Evolutionary conservation across 495 filamentous ascomycete species (phyloP).

Genomic region (Parathielavia hyrcaniae): DNA sequence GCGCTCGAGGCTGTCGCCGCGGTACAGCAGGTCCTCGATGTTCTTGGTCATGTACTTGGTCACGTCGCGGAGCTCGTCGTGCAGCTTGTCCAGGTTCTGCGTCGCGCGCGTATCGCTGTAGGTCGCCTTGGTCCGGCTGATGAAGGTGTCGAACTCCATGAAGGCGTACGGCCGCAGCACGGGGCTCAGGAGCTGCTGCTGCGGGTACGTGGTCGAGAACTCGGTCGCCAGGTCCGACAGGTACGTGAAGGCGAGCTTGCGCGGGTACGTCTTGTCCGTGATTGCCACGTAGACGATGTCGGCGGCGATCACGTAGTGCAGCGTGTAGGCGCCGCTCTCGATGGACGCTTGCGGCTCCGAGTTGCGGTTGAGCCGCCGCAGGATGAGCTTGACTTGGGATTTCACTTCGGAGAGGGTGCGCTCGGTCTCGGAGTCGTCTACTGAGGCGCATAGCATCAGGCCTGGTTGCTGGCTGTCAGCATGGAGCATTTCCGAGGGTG

Average conservation of each 20-base stretch:
- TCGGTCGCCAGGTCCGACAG: slow-evolving; percentile 85
- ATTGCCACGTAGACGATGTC: slow-evolving; percentile 88
- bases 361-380: slow-evolving; percentile 77
- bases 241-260: slow-evolving; percentile 98
- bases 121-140: slow-evolving; percentile 82
- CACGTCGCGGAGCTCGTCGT: slow-evolving; percentile 94
- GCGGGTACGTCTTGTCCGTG: slow-evolving; percentile 87
- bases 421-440: slow-evolving; percentile 65
- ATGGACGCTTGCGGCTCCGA: slow-evolving; percentile 88
- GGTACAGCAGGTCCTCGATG: slow-evolving; percentile 94
- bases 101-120: slow-evolving; percentile 91
- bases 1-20: slow-evolving; percentile 87
- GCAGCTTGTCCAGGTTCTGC: slow-evolving; percentile 79
- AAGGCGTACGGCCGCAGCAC: slow-evolving; percentile 87
- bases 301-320: slow-evolving; percentile 83
- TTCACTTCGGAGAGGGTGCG: slow-evolving; percentile 81
- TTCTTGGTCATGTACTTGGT: slow-evolving; percentile 99
- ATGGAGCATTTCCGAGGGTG: not conserved
- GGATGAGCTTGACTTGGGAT: slow-evolving; percentile 79
- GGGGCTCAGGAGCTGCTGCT: slow-evolving; percentile 63
- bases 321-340: slow-evolving; percentile 67
- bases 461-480: slow-evolving; percentile 48
- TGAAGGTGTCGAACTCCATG: slow-evolving; percentile 97
- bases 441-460: slow-evolving; percentile 88
- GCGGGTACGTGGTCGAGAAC: slow-evolving; percentile 79